These are phyloP conservation scores for Colletotrichum liaoningense DNA, from an alignment of 2,329 filamentous ascomycete species.

Conservation along the genomic window DNA sequence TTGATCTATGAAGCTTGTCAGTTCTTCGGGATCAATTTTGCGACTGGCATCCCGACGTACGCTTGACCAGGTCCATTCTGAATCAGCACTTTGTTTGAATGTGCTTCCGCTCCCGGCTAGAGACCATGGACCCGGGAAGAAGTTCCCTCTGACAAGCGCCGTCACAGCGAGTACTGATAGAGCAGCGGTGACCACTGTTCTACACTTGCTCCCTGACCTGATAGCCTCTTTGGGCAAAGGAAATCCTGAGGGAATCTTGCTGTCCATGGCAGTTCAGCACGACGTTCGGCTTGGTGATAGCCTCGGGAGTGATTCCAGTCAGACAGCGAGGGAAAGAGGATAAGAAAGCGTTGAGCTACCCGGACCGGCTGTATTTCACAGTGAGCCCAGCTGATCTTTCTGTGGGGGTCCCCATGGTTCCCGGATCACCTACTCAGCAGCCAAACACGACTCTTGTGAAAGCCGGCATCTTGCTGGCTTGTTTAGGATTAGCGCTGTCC, in stretches of 20 bases:
- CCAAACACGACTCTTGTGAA: background rate
- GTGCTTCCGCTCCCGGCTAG: background rate
- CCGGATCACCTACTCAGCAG: conserved; percentile 27
- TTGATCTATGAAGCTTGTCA: conserved; percentile 48
- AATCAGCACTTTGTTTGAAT: background rate
- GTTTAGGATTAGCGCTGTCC: conserved; percentile 23
- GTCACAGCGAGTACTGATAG: conserved; percentile 15
- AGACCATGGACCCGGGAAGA: background rate
- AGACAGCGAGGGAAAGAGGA: background rate
- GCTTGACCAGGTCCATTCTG: conserved; percentile 28
- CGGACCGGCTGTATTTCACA: background rate
- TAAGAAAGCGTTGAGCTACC: background rate
- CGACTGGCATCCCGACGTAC: background rate
- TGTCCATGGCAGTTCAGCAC: conserved; percentile 6
- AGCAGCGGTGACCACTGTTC: conserved; percentile 1
- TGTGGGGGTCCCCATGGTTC: conserved; percentile 1
- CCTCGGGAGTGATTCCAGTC: background rate
- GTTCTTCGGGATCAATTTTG: background rate
- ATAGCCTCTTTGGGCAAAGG: background rate
- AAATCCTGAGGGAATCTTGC: background rate
- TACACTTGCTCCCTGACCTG: background rate
- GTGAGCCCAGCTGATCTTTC: conserved; percentile 7
- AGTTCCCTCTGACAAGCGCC: conserved; percentile 21
- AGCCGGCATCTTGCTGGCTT: conserved; percentile 8
- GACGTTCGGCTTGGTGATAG: background rate